Conservation (phyloP, 805 yeast genomes). For the Candida pseudofarinosa region DNA sequence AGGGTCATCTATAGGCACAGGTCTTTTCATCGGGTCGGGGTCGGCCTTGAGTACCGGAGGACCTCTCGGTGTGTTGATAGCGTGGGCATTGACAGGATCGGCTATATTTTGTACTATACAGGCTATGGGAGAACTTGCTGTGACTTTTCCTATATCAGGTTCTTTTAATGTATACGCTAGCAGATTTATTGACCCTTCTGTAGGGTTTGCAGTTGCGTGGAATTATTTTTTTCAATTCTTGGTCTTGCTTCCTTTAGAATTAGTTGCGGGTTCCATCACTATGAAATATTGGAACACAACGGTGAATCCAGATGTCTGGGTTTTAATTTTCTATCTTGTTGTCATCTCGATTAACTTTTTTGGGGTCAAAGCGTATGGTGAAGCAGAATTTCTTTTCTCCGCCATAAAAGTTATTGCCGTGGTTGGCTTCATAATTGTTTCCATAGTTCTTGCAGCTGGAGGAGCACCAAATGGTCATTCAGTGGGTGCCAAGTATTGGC, state of each 20-base stretch:
- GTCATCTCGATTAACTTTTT: constrained; percentile 32
- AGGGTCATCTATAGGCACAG: constrained; percentile 42
- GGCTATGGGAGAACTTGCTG: constrained; percentile 45
- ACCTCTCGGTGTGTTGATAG: constrained; percentile 37
- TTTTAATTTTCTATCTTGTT: constrained; percentile 29
- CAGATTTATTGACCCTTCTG: constrained; percentile 61
- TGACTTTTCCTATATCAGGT: constrained; percentile 40
- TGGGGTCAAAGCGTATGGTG: constrained; percentile 44
- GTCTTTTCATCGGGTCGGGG: constrained; percentile 41
- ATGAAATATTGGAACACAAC: constrained; percentile 31
- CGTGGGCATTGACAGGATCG: constrained; percentile 34
- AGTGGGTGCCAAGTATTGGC: constrained; percentile 57
- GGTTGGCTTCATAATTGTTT: constrained; percentile 56
- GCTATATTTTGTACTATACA: constrained; percentile 38
- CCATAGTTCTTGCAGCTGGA: constrained; percentile 51
- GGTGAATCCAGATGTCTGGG: constrained; percentile 35
- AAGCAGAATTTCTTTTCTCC: constrained; percentile 63
- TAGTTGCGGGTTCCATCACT: constrained; percentile 37
- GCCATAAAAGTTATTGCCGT: constrained; percentile 55
- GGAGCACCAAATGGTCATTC: constrained; percentile 54
- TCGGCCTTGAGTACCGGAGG: constrained; percentile 35
- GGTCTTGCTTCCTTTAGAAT: constrained; percentile 61
- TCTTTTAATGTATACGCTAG: constrained; percentile 53
- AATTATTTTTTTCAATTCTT: constrained; percentile 57
- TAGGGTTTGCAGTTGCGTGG: constrained; percentile 74